phyloP scores from a whole-genome alignment of 768 basidiomycete genomes.

The Russula emetica region DNA sequence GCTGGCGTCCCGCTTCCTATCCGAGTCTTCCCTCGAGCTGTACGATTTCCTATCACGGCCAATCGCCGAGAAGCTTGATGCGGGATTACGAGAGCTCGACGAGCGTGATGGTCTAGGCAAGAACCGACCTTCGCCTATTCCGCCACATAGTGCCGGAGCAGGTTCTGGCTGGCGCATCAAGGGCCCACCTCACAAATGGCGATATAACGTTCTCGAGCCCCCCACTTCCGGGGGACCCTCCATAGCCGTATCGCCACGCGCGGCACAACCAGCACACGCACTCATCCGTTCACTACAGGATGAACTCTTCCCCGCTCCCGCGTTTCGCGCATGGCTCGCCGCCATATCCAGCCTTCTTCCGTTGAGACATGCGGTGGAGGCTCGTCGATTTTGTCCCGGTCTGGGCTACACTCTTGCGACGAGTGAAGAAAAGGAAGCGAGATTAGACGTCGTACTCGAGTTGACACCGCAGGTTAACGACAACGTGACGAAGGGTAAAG shows the following conservation, averaged over 20 bases:
- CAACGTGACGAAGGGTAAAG: slow-evolving; percentile 27
- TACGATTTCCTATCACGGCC: slow-evolving; percentile 75
- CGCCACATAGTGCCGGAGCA: slow-evolving; percentile 62
- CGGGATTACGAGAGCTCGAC: slow-evolving; percentile 61
- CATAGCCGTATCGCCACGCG: slow-evolving; percentile 48
- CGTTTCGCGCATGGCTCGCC: slow-evolving; percentile 90
- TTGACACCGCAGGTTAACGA: slow-evolving; percentile 61
- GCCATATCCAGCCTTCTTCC: slow-evolving; percentile 70
- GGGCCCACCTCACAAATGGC: slow-evolving; percentile 93
- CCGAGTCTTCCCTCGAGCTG: slow-evolving; percentile 84
- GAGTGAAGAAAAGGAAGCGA: slow-evolving; percentile 73
- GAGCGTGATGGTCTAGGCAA: slow-evolving; percentile 53
- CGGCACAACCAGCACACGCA: slow-evolving; percentile 50
- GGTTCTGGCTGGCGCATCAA: slow-evolving; percentile 60
- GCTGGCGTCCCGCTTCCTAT: slow-evolving; percentile 74
- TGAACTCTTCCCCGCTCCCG: slow-evolving; percentile 68
- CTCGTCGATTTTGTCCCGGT: slow-evolving; percentile 85
- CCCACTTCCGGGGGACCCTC: slow-evolving; percentile 35
- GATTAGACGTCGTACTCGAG: slow-evolving; percentile 82
- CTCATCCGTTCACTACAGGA: slow-evolving; percentile 68
- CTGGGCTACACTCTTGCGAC: slow-evolving; percentile 94
- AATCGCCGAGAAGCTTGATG: slow-evolving; percentile 64
- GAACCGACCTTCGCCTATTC: slow-evolving; percentile 51
- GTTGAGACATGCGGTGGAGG: slow-evolving; percentile 67
- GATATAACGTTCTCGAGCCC: slow-evolving; percentile 67